Evolutionary conservation across 768 basidiomycete species (phyloP).

Genomic region (Candolleomyces efflorescens): DNA sequence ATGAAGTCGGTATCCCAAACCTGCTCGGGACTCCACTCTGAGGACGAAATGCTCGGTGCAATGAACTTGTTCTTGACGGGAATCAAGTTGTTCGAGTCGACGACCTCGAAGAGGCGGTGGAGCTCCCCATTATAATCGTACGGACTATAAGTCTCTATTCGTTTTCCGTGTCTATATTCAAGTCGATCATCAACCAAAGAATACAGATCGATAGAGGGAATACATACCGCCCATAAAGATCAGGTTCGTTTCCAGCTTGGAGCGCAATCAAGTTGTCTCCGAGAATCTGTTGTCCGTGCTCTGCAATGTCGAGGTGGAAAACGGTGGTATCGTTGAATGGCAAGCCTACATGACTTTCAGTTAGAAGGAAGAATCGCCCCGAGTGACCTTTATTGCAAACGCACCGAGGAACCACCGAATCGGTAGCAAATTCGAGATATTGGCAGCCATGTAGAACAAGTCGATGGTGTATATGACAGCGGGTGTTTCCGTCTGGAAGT

Average conservation of each 20-base stretch:
- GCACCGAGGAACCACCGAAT: constrained; percentile 59
- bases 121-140: background rate
- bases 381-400: no score
- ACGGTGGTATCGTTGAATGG: constrained; percentile 68
- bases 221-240: constrained; percentile 35
- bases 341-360: constrained; percentile 24
- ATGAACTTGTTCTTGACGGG: constrained; percentile 38
- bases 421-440: constrained; percentile 56
- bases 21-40: constrained; percentile 40
- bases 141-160: constrained; percentile 22
- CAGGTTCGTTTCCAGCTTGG: constrained; percentile 70
- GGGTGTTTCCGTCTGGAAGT: constrained; percentile 58
- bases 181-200: constrained; percentile 1
- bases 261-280: constrained; percentile 65
- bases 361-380: background rate
- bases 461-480: constrained; percentile 61
- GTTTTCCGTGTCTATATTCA: constrained; percentile 28
- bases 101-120: constrained; percentile 14
- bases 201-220: background rate
- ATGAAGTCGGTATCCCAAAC: constrained; percentile 49
- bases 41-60: constrained; percentile 56
- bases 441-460: constrained; percentile 60
- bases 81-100: constrained; percentile 22
- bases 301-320: constrained; percentile 53
- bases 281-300: constrained; percentile 59